Evolutionary conservation across 805 yeast species (phyloP).

Genomic region (Metschnikowia similis): DNA sequence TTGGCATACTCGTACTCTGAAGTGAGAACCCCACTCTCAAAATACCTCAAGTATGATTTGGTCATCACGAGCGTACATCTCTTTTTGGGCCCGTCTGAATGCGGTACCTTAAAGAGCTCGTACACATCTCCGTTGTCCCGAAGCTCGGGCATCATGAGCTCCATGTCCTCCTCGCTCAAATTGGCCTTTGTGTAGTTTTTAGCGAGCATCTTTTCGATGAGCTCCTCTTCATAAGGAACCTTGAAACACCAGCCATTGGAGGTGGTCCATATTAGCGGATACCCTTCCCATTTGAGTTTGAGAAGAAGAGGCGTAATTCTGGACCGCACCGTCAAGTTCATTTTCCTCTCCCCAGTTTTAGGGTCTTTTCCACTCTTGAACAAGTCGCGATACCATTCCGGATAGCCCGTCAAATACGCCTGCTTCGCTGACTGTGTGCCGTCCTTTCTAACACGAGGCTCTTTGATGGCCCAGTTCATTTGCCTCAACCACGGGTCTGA

Average conservation of each 20-base stretch:
- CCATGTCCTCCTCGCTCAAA: constrained; percentile 27
- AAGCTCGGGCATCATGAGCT: constrained; percentile 20
- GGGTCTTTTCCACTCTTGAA: constrained; percentile 28
- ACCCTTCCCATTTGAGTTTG: constrained; percentile 77
- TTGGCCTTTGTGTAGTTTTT: constrained; percentile 38
- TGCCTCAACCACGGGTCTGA: constrained; percentile 89
- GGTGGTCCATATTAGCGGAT: constrained; percentile 79
- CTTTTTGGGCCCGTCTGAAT: constrained; percentile 72
- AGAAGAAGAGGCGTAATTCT: constrained; percentile 74
- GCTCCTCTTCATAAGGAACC: constrained; percentile 41
- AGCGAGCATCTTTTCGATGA: constrained; percentile 24
- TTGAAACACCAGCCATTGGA: constrained; percentile 85
- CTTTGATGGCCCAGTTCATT: constrained; percentile 76
- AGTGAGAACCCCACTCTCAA: constrained; percentile 67
- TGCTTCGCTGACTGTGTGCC: constrained; percentile 70
- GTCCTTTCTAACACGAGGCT: constrained; percentile 57
- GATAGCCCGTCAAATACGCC: constrained; percentile 78
- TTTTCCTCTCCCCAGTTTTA: constrained; percentile 33
- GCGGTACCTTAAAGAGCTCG: constrained; percentile 72
- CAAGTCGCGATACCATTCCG: constrained; percentile 83
- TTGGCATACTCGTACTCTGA: constrained; percentile 71
- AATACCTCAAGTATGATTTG: constrained; percentile 64
- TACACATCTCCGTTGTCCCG: constrained; percentile 20
- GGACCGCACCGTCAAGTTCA: constrained; percentile 66
- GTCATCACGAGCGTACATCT: constrained; percentile 76